These are phyloP conservation scores for Pseudophaeomoniella oleicola DNA, from an alignment of 2,329 filamentous ascomycete genomes.

Conservation along the genomic window DNA sequence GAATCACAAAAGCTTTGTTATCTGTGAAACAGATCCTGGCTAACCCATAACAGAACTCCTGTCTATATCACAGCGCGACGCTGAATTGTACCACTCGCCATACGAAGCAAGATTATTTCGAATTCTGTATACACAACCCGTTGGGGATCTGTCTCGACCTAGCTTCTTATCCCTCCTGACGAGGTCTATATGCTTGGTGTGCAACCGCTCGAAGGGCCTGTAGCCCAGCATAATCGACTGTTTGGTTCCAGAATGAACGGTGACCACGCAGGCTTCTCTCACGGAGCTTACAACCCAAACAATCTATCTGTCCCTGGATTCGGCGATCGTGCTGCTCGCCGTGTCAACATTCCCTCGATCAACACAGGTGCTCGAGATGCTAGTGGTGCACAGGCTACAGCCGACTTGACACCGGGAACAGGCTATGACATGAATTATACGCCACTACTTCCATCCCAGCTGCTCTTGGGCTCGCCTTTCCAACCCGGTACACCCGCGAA, in stretches of 20 bases:
- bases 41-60: too few relatives aligned
- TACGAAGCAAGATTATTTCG: too few relatives aligned
- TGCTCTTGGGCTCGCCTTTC: slow-evolving; percentile 90
- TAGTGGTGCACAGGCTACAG: slow-evolving; percentile 39
- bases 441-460: slow-evolving; percentile 81
- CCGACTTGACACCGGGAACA: slow-evolving; percentile 70
- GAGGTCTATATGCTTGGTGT: slow-evolving; percentile 56
- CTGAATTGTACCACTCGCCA: too few relatives aligned
- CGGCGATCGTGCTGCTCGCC: slow-evolving; percentile 70
- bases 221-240: slow-evolving; percentile 9
- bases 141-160: too few relatives aligned
- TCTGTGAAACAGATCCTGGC: too few relatives aligned
- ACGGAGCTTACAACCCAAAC: slow-evolving; percentile 82
- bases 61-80: too few relatives aligned
- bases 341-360: slow-evolving; percentile 75
- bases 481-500: slow-evolving; percentile 85
- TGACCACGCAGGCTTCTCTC: slow-evolving; percentile 78
- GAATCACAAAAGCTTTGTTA: too few relatives aligned
- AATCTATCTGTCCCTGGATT: slow-evolving; percentile 58
- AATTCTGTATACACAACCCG: too few relatives aligned
- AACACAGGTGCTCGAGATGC: slow-evolving; percentile 60
- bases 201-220: slow-evolving; percentile 60
- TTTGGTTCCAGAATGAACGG: slow-evolving; percentile 44
- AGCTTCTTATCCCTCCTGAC: too few relatives aligned
- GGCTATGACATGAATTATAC: slow-evolving; percentile 98